A percentile compares a stretch with the other conserved stretches of the same genome.
Evolutionary conservation across 495 filamentous ascomycete species (phyloP).

Genomic region (Penicillium coprophilum): DNA sequence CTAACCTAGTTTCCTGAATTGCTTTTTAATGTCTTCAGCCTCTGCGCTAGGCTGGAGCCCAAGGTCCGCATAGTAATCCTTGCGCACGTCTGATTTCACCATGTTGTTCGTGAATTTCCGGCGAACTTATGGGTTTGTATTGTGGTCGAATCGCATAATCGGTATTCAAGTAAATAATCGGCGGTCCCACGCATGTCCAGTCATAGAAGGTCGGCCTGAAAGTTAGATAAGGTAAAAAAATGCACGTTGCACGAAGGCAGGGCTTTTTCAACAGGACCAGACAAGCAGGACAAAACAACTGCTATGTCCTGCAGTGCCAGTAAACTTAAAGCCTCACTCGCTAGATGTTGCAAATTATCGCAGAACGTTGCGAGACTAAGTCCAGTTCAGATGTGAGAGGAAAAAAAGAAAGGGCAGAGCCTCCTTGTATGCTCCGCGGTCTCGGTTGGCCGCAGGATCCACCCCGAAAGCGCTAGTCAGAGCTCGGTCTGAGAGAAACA

Average conservation of each 20-base stretch:
- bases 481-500: conserved; percentile 15
- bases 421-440: conserved; percentile 17
- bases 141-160: conserved; percentile 24
- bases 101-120: conserved; percentile 46
- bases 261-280: neutral
- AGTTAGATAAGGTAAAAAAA: neutral
- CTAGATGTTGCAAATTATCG: neutral
- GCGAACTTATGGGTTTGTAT: conserved; percentile 7
- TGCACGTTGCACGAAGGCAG: conserved; percentile 9
- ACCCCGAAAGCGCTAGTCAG: conserved; percentile 22
- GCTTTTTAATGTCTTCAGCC: conserved; percentile 73
- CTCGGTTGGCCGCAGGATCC: conserved; percentile 22
- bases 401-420: conserved; percentile 7
- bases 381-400: neutral
- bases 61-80: conserved; percentile 87
- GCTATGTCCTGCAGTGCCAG: neutral
- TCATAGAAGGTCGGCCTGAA: conserved; percentile 7
- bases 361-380: neutral
- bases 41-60: conserved; percentile 64
- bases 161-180: conserved; percentile 9
- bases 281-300: neutral
- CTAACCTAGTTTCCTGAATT: conserved; percentile 80
- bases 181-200: conserved; percentile 22
- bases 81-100: conserved; percentile 70
- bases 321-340: neutral